Evolutionary conservation across 2,329 filamentous ascomycete genomes (phyloP), one percentile per base, ranked within the genome.

Genomic region (Hypoxylon rubiginosum): DNA sequence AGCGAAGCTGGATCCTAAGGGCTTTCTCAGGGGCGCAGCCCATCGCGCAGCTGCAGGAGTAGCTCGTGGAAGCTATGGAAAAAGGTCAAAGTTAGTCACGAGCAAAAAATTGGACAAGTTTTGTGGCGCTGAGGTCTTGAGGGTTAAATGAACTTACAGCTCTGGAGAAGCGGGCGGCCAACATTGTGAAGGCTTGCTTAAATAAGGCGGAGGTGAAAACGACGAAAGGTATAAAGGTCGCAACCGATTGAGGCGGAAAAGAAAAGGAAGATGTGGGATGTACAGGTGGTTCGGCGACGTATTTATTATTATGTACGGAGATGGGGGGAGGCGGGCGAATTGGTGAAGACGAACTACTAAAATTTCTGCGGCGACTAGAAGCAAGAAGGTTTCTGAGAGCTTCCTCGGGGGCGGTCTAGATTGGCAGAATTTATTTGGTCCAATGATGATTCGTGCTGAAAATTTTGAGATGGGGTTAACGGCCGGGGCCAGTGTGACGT

Each of bases 1-100:
- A 78, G 91, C 89, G 80, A 95, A 93, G 76, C 89, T 88, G 71
- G 92, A 89, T 72, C 86, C 86, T 76, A 92, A 81, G 72, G 93
- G 90, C 75, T 91, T 88, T 83, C 90, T 90, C 79, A 90, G 82
- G 78, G 88, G 83, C 66, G 87, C 84, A 75, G 90, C 86, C 77
- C 90, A 86, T 82, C 91, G 91, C 79, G 89, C 84, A 80, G 90
- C 84, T 79, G 88, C 83, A 77, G 91, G 85, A 72, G 87, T 84
- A 80, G 92, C 90, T 86, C 93, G 89, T 79, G 93, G 92, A 82
- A 97, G 88, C 92, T 94, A 73, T 79, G 55, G 50, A 67, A 34
- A 15, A 17, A 59, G 30, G 2, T 52, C 4, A 26, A 21, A 32
- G 46, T 74, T 39, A 75, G 71, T 58, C 36, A 57, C 43, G 59